Percentiles rank a stretch among this genome's conserved stretches.
Evolutionary conservation across 2,329 filamentous ascomycete genomes (phyloP).

Genomic region (Cercospora berteroae): DNA sequence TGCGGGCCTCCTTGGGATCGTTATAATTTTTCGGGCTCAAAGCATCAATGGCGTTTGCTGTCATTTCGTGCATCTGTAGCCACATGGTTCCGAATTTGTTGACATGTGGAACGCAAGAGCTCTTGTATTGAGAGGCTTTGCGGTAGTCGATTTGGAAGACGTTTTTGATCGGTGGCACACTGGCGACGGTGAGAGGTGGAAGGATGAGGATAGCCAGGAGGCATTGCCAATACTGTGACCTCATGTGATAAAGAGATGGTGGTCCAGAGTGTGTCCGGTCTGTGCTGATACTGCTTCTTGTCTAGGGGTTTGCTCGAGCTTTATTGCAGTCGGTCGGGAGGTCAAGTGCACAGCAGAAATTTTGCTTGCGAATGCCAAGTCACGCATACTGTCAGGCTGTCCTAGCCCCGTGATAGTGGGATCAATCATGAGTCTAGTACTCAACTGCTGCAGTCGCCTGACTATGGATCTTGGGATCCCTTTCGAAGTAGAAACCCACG

Average conservation of each 20-base stretch:
- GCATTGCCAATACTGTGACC: not conserved
- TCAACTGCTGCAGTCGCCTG: not conserved
- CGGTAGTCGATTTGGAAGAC: not conserved
- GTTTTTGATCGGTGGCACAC: not conserved
- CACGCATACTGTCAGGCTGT: not conserved
- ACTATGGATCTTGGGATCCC: too few species aligned
- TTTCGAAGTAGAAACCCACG: too few species aligned
- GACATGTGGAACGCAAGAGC: not conserved
- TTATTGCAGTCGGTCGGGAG: not conserved
- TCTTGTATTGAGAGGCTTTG: not conserved
- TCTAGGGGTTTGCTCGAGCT: not conserved
- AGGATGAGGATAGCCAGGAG: not conserved
- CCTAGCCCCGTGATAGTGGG: not conserved
- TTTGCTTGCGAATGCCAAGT: not conserved
- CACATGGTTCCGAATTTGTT: not conserved
- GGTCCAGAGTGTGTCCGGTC: too few species aligned
- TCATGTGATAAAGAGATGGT: not conserved
- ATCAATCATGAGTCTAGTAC: not conserved
- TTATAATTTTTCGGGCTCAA: not conserved
- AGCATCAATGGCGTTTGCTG: not conserved
- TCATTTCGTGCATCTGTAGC: not conserved
- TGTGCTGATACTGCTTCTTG: too few species aligned
- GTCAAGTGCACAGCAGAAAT: not conserved
- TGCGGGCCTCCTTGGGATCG: not conserved
- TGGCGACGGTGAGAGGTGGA: not conserved